These are phyloP conservation scores for Apiotrichum sp. DNA, from an alignment of 1,284 basidiomycete species.

Conservation along the genomic window DNA sequence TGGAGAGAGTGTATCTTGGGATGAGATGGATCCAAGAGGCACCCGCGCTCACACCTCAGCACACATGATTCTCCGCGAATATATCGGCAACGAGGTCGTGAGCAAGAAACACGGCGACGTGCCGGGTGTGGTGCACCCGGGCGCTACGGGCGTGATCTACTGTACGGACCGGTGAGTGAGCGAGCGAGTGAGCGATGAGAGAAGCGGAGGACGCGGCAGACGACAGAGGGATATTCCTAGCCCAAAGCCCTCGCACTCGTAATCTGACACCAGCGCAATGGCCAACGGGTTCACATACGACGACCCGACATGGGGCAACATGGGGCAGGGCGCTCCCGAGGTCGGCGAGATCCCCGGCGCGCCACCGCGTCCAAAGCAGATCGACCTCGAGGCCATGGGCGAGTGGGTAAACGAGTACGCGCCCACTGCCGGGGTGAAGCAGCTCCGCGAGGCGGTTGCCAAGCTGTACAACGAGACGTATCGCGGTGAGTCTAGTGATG, in stretches of 20 bases:
- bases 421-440: slow-evolving; percentile 85
- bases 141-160: slow-evolving; percentile 58
- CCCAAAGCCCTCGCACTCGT: too few relatives aligned
- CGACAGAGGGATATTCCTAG: too few relatives aligned
- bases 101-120: slow-evolving; percentile 9
- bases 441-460: slow-evolving; percentile 33
- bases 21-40: too few relatives aligned
- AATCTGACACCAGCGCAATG: slow-evolving; percentile 26
- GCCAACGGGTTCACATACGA: slow-evolving; percentile 81
- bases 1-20: too few relatives aligned
- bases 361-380: slow-evolving; percentile 57
- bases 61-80: slow-evolving; percentile 53
- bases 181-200: too few relatives aligned
- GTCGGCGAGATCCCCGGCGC: slow-evolving; percentile 69
- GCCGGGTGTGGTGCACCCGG: slow-evolving; percentile 48
- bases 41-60: slow-evolving; percentile 62
- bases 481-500: slow-evolving; percentile 46
- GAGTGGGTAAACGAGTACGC: slow-evolving; percentile 82
- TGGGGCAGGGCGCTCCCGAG: slow-evolving; percentile 41
- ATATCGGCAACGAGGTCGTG: slow-evolving; percentile 23
- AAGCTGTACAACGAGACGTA: slow-evolving; percentile 82
- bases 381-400: slow-evolving; percentile 56
- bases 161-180: slow-evolving; percentile 58
- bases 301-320: slow-evolving; percentile 67
- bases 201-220: too few relatives aligned